A percentile compares a stretch with the other conserved stretches of the same genome.
Evolutionary conservation across 108 stramenopile species (phyloP).

Genomic region (Nitzschia sp.): DNA sequence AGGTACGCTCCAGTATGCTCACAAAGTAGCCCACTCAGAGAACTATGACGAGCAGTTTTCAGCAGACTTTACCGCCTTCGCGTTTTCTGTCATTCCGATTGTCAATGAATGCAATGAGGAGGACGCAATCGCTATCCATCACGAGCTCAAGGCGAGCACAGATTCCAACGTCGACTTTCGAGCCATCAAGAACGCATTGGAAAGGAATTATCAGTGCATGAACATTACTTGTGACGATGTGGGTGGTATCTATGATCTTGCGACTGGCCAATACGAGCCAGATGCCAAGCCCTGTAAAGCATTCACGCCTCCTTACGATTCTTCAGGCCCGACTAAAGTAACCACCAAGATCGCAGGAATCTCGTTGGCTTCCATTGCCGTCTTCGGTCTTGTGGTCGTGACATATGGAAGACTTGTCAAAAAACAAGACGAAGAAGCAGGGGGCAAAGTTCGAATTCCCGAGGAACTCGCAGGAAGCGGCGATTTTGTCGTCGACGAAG

Average conservation of each 20-base stretch:
- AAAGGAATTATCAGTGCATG: slow-evolving; percentile 44
- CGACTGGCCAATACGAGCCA: slow-evolving; percentile 10
- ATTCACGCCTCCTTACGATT: background rate
- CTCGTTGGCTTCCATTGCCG: background rate
- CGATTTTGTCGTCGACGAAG: background rate
- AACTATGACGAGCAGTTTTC: slow-evolving; percentile 9
- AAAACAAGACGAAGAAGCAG: background rate
- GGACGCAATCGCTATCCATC: slow-evolving; percentile 45
- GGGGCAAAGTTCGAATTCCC: background rate
- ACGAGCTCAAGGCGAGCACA: slow-evolving; percentile 35
- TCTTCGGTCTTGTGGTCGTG: background rate
- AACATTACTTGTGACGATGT: slow-evolving; percentile 53
- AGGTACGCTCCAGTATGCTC: slow-evolving; percentile 65
- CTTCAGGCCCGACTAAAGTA: no score
- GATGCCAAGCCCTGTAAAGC: slow-evolving; percentile 22
- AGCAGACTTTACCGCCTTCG: slow-evolving; percentile 47
- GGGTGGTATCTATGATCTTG: slow-evolving; percentile 41
- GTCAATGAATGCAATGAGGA: slow-evolving; percentile 28
- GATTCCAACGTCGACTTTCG: slow-evolving; percentile 13
- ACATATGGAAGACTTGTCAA: background rate
- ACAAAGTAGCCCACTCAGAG: background rate
- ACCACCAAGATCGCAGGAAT: background rate
- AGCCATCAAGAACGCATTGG: slow-evolving; percentile 45
- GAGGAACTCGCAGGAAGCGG: background rate
- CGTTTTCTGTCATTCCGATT: slow-evolving; percentile 51